These are phyloP conservation scores for Elymus sibiricus DNA, from an alignment of 176 grass and related monocot genomes.

Conservation along the genomic window DNA sequence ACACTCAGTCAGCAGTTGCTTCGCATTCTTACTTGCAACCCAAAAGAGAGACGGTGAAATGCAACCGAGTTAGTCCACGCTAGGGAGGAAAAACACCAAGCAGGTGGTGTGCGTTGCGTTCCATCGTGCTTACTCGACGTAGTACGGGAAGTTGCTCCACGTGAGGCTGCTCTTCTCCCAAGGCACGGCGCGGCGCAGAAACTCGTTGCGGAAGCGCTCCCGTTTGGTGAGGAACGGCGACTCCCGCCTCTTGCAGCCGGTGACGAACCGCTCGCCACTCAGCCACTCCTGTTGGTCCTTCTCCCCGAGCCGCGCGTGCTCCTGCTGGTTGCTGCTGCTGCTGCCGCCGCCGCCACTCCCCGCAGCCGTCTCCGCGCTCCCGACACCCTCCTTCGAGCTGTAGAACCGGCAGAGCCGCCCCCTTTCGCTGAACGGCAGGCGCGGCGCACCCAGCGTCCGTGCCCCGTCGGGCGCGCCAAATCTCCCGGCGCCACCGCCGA, in stretches of 20 bases:
- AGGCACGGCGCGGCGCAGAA: constrained; percentile 68
- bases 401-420: constrained; percentile 47
- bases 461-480: not conserved
- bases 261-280: constrained; percentile 53
- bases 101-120: not conserved
- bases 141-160: constrained; percentile 77
- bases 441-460: constrained; percentile 3
- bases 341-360: constrained; percentile 18
- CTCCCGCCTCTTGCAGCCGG: constrained; percentile 65
- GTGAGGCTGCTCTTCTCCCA: constrained; percentile 80
- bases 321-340: constrained; percentile 28
- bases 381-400: constrained; percentile 63
- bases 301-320: constrained; percentile 87
- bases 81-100: not conserved
- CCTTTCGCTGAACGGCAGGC: not conserved
- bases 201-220: constrained; percentile 75
- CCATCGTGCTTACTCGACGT: constrained; percentile 59
- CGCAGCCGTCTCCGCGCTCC: constrained; percentile 42
- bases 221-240: constrained; percentile 71
- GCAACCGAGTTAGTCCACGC: constrained; percentile 14
- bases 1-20: constrained; percentile 65
- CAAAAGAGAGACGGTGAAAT: not conserved
- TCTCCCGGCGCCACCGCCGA: not conserved
- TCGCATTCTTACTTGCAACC: constrained; percentile 48
- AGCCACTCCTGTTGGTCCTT: constrained; percentile 93